Conservation (phyloP, 495 filamentous ascomycete species). For the Ascobolus immersus region DNA sequence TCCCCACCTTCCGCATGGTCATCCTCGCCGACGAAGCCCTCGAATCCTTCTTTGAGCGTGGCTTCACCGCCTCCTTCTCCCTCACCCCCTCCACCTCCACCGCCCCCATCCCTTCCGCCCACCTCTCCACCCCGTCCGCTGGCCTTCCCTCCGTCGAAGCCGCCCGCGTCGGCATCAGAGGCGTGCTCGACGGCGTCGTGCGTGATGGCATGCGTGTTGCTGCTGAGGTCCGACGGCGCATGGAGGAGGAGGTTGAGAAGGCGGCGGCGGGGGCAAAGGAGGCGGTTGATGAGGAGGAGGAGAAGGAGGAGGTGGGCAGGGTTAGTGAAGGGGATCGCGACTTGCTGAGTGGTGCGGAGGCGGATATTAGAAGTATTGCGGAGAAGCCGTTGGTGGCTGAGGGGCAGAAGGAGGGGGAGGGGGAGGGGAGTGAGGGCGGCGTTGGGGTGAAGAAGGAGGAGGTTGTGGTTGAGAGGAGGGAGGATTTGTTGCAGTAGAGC, state of each 20-base stretch:
- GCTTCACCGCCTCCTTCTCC: constrained; percentile 46
- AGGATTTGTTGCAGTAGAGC: constrained; percentile 14
- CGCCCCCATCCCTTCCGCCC: constrained; percentile 41
- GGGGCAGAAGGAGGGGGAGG: constrained; percentile 4
- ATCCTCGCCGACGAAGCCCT: constrained; percentile 85
- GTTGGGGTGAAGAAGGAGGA: constrained; percentile 3
- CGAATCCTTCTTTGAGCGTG: constrained; percentile 82
- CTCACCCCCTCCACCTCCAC: too few relatives aligned
- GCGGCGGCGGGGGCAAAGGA: constrained; percentile 52
- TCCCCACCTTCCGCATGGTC: constrained; percentile 97
- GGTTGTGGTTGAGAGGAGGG: constrained; percentile 3
- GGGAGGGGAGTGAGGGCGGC: constrained; percentile 6
- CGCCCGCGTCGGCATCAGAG: constrained; percentile 53
- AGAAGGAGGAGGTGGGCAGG: constrained; percentile 36
- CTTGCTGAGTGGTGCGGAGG: constrained; percentile 55
- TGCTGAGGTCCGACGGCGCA: constrained; percentile 60
- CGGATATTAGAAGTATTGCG: constrained; percentile 24
- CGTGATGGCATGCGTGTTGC: constrained; percentile 90
- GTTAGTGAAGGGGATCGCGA: too few relatives aligned
- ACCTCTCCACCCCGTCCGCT: constrained; percentile 31
- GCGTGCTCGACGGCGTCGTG: constrained; percentile 89
- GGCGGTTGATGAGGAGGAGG: constrained; percentile 45
- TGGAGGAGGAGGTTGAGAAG: constrained; percentile 80
- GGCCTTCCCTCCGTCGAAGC: constrained; percentile 24
- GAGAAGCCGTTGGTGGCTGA: constrained; percentile 1